These are phyloP conservation scores for Crithidia brevicula DNA, from an alignment of 208 protist genomes.

Conservation along the genomic window DNA sequence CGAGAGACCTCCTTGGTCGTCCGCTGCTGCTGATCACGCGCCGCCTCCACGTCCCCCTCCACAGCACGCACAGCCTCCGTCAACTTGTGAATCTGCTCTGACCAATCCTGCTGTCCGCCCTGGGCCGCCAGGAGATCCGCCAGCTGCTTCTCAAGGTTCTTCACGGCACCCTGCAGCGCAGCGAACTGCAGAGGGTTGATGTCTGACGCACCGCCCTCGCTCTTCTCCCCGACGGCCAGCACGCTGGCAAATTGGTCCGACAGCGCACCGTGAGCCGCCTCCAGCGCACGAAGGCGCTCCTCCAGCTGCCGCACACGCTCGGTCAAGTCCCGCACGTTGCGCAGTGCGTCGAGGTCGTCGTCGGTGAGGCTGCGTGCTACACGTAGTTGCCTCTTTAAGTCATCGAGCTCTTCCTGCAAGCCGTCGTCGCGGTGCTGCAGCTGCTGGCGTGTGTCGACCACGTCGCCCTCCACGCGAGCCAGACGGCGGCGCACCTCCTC, in stretches of 20 bases:
- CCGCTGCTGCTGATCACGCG: slow-evolving; percentile 35
- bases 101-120: slow-evolving; percentile 49
- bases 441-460: slow-evolving; percentile 32
- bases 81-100: slow-evolving; percentile 49
- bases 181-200: slow-evolving; percentile 60
- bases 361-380: slow-evolving; percentile 39
- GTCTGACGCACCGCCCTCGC: slow-evolving; percentile 22
- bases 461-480: slow-evolving; percentile 31
- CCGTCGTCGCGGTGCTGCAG: slow-evolving; percentile 29
- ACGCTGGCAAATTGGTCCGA: slow-evolving; percentile 33
- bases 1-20: slow-evolving; percentile 29
- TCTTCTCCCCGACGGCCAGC: slow-evolving; percentile 12
- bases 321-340: slow-evolving; percentile 22
- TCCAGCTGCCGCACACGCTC: slow-evolving; percentile 51
- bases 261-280: slow-evolving; percentile 31
- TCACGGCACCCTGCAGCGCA: slow-evolving; percentile 49
- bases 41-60: slow-evolving; percentile 32
- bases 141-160: slow-evolving; percentile 73
- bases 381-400: slow-evolving; percentile 37
- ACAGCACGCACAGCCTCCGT: slow-evolving; percentile 39
- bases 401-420: slow-evolving; percentile 44
- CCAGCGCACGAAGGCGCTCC: slow-evolving; percentile 46
- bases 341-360: slow-evolving; percentile 46
- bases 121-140: slow-evolving; percentile 41
- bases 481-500: slow-evolving; percentile 28